These are phyloP conservation scores for Salix brachista DNA, from an alignment of 345 rosid genomes.

Conservation along the genomic window DNA sequence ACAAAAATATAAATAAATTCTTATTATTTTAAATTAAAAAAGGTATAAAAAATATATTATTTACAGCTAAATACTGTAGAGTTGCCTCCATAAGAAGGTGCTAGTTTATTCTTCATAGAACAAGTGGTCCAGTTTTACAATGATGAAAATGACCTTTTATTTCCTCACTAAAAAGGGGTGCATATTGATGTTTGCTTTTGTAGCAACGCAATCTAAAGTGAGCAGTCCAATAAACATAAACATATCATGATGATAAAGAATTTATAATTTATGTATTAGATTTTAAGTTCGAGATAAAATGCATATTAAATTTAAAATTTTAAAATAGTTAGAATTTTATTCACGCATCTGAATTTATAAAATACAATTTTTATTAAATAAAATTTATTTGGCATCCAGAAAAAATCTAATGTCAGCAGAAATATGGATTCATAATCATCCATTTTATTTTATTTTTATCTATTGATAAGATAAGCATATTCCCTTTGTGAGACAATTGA, in stretches of 20 bases:
- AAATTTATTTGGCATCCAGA: too few species aligned
- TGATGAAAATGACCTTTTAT: not conserved
- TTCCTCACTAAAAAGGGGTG: not conserved
- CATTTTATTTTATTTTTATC: not conserved
- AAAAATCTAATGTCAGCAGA: not conserved
- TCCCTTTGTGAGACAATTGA: not conserved
- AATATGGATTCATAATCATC: not conserved
- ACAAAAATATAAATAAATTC: too few species aligned
- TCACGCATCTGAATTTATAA: accelerated
- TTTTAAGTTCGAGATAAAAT: too few species aligned
- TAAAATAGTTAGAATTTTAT: accelerated
- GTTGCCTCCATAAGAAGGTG: conserved; percentile 16
- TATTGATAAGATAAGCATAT: not conserved
- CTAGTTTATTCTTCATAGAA: not conserved
- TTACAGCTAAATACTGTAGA: too few species aligned
- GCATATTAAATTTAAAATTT: accelerated
- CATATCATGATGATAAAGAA: too few species aligned
- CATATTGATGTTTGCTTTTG: not conserved
- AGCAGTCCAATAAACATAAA: not conserved
- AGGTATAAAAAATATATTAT: too few species aligned
- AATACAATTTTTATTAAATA: too few species aligned
- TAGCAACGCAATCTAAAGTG: not conserved
- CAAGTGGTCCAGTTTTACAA: not conserved
- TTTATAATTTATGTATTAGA: too few species aligned
- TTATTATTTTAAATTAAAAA: too few species aligned